Percentiles rank a stretch among this genome's conserved stretches.
Evolutionary conservation across 2,329 filamentous ascomycete species (phyloP).

Genomic region (Penicillium crustosum): DNA sequence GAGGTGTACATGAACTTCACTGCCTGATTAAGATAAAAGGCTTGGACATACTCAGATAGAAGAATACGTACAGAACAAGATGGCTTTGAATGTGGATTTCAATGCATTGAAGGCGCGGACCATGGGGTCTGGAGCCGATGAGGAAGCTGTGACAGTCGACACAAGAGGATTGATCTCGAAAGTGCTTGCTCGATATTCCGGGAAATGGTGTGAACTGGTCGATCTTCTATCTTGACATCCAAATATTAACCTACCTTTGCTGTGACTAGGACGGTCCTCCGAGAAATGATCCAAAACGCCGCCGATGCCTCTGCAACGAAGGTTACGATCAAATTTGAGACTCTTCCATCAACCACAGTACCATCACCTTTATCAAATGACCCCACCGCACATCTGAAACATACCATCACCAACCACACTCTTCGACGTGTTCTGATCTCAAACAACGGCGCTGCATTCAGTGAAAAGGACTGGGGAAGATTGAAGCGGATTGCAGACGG

Average conservation of each 20-base stretch:
- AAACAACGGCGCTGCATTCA: slow-evolving; percentile 88
- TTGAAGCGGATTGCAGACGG: slow-evolving; percentile 98
- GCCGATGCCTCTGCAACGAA: slow-evolving; percentile 90
- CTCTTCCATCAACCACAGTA: slow-evolving; percentile 74
- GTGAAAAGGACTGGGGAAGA: slow-evolving; percentile 85
- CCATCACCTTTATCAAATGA: slow-evolving; percentile 67
- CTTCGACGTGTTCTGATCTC: slow-evolving; percentile 83
- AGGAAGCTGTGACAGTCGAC: slow-evolving; percentile 97
- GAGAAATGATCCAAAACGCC: slow-evolving; percentile 98
- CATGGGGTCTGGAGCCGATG: slow-evolving; percentile 79
- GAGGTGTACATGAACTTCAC: background rate
- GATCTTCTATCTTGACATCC: background rate
- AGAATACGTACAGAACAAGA: slow-evolving; percentile 34
- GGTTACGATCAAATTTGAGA: slow-evolving; percentile 90
- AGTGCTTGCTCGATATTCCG: slow-evolving; percentile 91
- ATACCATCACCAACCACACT: slow-evolving; percentile 81
- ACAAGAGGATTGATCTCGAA: slow-evolving; percentile 97
- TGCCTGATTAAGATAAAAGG: background rate
- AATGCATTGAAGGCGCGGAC: slow-evolving; percentile 79
- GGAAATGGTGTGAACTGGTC: slow-evolving; percentile 73
- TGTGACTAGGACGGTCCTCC: slow-evolving; percentile 58
- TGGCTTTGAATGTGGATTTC: slow-evolving; percentile 69
- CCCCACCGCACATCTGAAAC: slow-evolving; percentile 72
- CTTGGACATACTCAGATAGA: background rate
- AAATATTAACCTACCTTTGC: slow-evolving; percentile 15